phyloP scores from a whole-genome alignment of 1,284 basidiomycete genomes.

The Sporisorium scitamineum region DNA sequence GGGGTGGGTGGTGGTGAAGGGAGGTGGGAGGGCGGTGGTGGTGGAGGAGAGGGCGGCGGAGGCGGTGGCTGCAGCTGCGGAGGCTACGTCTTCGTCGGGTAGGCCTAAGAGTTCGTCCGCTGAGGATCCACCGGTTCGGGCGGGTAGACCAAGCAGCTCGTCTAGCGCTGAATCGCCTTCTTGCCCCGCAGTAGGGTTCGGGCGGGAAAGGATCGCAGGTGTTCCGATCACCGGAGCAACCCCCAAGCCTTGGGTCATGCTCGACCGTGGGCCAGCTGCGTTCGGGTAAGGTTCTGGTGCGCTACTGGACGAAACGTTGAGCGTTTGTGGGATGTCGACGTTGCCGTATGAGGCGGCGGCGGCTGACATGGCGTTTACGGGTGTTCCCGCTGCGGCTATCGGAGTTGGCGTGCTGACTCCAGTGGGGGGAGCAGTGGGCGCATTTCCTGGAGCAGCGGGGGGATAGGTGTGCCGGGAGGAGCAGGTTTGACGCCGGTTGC shows the following conservation, averaged over 20 bases:
- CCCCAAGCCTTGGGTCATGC: constrained; percentile 64
- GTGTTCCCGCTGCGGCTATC: not conserved
- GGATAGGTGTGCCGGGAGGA: not conserved
- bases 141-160: constrained; percentile 29
- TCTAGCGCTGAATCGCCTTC: constrained; percentile 16
- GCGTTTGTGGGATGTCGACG: constrained; percentile 40
- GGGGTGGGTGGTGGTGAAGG: not conserved
- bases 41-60: constrained; percentile 10
- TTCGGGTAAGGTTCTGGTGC: constrained; percentile 63
- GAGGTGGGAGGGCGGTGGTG: not conserved
- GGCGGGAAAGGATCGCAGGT: constrained; percentile 63
- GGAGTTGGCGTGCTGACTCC: not conserved
- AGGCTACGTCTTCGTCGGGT: not conserved
- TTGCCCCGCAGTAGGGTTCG: constrained; percentile 38
- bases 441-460: not conserved
- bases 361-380: constrained; percentile 32
- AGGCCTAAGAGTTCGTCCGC: constrained; percentile 33
- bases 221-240: constrained; percentile 59
- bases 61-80: constrained; percentile 14
- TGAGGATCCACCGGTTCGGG: not conserved
- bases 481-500: not conserved
- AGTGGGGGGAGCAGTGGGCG: constrained; percentile 9
- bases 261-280: constrained; percentile 54
- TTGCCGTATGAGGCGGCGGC: constrained; percentile 36
- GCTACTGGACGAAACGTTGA: constrained; percentile 39